phyloP scores from a whole-genome alignment of 2,329 filamentous ascomycete genomes.

The Curvularia sp. region DNA sequence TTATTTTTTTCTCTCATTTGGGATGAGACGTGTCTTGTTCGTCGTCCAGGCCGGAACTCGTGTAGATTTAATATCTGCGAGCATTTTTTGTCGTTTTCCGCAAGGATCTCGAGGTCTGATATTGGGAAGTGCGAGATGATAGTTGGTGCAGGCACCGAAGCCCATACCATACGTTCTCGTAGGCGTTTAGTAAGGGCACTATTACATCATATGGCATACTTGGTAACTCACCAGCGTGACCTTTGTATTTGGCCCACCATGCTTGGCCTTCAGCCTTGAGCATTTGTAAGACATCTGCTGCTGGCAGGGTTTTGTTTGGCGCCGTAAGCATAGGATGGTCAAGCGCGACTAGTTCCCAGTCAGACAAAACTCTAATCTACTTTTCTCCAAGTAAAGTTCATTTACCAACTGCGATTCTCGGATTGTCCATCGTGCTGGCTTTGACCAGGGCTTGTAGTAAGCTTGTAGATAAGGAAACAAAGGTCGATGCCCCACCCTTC shows the following conservation, averaged over 20 bases:
- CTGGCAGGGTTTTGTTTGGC: slow-evolving; percentile 1
- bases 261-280: neutral
- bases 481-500: slow-evolving; percentile 12
- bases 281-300: neutral
- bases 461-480: slow-evolving; percentile 13
- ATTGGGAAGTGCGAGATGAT: neutral
- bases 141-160: neutral
- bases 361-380: neutral
- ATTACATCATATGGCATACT: neutral
- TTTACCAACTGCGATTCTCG: slow-evolving; percentile 7
- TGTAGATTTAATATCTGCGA: neutral
- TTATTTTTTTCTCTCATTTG: slow-evolving; percentile 5
- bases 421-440: slow-evolving; percentile 10
- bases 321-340: neutral
- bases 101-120: neutral
- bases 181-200: neutral
- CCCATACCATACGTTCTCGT: slow-evolving; percentile 8
- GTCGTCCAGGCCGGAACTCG: neutral
- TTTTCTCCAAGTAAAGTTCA: neutral
- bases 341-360: neutral
- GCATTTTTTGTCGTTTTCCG: neutral
- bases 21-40: neutral
- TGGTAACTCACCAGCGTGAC: neutral
- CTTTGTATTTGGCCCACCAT: slow-evolving; percentile 15
- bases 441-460: slow-evolving; percentile 14